Evolutionary conservation across 2,329 filamentous ascomycete species (phyloP).

Genomic region (Apiospora arundinis): DNA sequence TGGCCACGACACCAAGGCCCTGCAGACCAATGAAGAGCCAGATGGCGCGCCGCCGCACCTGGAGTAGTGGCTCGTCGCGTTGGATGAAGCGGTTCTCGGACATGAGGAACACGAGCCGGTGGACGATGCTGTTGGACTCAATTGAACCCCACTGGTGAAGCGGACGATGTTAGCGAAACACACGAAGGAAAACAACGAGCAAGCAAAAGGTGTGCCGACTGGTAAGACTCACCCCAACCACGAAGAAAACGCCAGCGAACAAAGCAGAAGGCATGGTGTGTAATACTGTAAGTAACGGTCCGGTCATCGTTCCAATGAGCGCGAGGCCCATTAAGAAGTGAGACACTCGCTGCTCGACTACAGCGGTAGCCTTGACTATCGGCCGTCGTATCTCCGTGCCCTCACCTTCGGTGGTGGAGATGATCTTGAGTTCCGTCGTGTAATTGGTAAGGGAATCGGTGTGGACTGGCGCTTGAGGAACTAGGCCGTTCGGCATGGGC

Average conservation of each 20-base stretch:
- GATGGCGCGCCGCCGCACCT: constrained; percentile 52
- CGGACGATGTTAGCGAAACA: no score
- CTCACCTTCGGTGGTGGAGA: constrained; percentile 48
- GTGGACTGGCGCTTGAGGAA: constrained; percentile 63
- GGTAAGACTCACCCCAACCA: constrained; percentile 61
- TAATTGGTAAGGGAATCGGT: constrained; percentile 57
- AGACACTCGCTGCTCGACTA: constrained; percentile 62
- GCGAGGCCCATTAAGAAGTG: constrained; percentile 62
- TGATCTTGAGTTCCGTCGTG: constrained; percentile 47
- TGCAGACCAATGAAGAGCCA: constrained; percentile 58
- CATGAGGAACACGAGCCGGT: constrained; percentile 56
- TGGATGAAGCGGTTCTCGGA: constrained; percentile 54
- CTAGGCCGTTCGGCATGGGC: constrained; percentile 63
- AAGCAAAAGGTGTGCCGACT: no score
- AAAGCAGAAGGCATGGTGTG: constrained; percentile 60
- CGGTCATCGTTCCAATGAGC: constrained; percentile 62
- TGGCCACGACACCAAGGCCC: constrained; percentile 55
- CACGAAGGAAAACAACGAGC: no score
- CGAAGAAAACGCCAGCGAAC: constrained; percentile 63
- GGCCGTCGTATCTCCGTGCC: constrained; percentile 50
- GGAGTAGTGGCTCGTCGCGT: constrained; percentile 52
- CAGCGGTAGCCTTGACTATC: constrained; percentile 49
- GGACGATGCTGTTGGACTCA: constrained; percentile 58
- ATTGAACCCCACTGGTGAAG: constrained; percentile 56
- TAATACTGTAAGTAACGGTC: constrained; percentile 58